These are phyloP conservation scores for Graphilbum fragrans DNA, from an alignment of 2,329 filamentous ascomycete genomes.

Conservation along the genomic window DNA sequence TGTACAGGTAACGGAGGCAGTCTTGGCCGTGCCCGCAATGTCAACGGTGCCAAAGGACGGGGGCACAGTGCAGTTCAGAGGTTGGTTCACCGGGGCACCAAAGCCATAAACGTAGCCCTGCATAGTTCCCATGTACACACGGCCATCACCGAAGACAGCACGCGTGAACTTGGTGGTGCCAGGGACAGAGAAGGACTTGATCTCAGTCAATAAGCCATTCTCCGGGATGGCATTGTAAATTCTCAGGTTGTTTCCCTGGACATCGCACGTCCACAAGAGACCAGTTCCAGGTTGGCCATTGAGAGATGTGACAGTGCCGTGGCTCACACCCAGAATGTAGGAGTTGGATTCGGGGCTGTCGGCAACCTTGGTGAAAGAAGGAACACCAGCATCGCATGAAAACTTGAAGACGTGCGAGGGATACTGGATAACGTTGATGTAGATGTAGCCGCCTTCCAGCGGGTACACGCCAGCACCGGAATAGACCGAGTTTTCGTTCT, in stretches of 20 bases:
- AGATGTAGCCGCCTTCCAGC: constrained; percentile 33
- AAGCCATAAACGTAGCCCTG: constrained; percentile 41
- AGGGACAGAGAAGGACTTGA: constrained; percentile 37
- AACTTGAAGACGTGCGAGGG: constrained; percentile 47
- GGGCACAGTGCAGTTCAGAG: constrained; percentile 38
- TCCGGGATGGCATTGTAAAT: constrained; percentile 76
- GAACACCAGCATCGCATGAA: constrained; percentile 35
- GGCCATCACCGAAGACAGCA: constrained; percentile 44
- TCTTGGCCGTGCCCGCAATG: constrained; percentile 21
- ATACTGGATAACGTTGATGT: constrained; percentile 39
- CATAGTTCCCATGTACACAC: constrained; percentile 40
- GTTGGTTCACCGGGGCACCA: constrained; percentile 39
- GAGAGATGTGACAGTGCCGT: constrained; percentile 43
- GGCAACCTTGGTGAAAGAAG: constrained; percentile 40
- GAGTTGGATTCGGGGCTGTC: constrained; percentile 36
- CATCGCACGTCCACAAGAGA: constrained; percentile 43
- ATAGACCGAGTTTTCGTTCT: constrained; percentile 36
- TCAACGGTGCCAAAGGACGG: constrained; percentile 32
- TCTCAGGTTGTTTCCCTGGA: constrained; percentile 46
- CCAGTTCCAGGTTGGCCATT: constrained; percentile 40
- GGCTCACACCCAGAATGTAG: constrained; percentile 40
- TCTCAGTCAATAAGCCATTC: constrained; percentile 30
- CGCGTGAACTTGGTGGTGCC: constrained; percentile 44
- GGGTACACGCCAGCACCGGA: constrained; percentile 34
- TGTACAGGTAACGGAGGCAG: constrained; percentile 30